Evolutionary conservation across 148 eudicot species (phyloP), one percentile per base, ranked within the genome.

Genomic region (Suaeda aralocaspica): DNA sequence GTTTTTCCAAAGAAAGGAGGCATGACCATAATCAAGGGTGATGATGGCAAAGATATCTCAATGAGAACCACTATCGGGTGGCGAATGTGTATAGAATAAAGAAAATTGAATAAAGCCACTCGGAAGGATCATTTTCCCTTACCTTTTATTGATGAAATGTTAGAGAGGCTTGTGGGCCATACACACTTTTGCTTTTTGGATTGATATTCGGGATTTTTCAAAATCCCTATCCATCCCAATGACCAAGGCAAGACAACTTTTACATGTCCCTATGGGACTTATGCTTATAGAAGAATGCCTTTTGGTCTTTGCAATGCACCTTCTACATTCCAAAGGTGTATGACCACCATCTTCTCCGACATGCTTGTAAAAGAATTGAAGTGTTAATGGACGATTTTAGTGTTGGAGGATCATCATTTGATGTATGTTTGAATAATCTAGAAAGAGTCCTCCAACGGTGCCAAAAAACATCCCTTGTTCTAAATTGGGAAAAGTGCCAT

Each of bases 291-390:
- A 33, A 6, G 64, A 9, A 59, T 59, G 39, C 64, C 64, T 29
- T 59, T 59, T 59, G 64, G 39, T 11, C 6, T 59, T 9, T 59
- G 64, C 16, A 59, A 31, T 31, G 64, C 64, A 30, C 18, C 34
- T 4, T 51, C 3, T 6, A 59, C 64, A 14, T 59, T 59, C 30
- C 64, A 59, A 12, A 45, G 49, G 56, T 51, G 56, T 19, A 51
- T 51, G 56, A 51, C 9, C 5, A 9, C 56, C 24, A 51, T 16
- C 2, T 29, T 59, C 11, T 30, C 36, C 0, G 13, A 59, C 16
- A 15, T 11, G n/a, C 39, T 28, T 6, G 36, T 6, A 28, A 6
- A 2, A n/a, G 1, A 0, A n/a, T 9, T 3, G 41, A 31, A n/a
- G 39, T 59, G 9, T 59, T 30, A 9, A 59, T 29, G n/a, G 39